A percentile compares a stretch with the other conserved stretches of the same genome.
Conservation (phyloP, 306 rosid genomes). For the Canavalia gladiata region DNA sequence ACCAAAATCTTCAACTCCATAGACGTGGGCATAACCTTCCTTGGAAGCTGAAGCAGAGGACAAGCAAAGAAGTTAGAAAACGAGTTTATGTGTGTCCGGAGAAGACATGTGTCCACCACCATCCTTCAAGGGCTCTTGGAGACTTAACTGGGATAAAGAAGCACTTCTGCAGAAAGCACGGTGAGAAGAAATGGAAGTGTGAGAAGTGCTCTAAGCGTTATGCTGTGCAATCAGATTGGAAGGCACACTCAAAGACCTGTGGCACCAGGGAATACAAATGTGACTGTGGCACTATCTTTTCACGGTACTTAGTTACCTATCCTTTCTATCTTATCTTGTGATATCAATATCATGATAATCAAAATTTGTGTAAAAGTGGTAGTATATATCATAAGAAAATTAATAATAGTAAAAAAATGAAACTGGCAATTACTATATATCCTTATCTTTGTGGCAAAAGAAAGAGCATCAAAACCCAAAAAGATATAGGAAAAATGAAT, state of each 20-base stretch:
- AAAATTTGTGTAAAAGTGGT: constrained; percentile 29
- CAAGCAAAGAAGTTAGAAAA: constrained; percentile 72
- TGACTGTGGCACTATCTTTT: constrained; percentile 91
- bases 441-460: constrained; percentile 25
- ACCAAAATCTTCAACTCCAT: constrained; percentile 90
- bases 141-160: constrained; percentile 91
- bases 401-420: neutral
- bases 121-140: constrained; percentile 86
- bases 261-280: constrained; percentile 94
- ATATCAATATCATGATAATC: neutral
- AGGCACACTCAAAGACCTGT: constrained; percentile 90
- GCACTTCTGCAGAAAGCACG: constrained; percentile 92
- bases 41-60: constrained; percentile 90
- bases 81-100: constrained; percentile 92
- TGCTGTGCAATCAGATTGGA: constrained; percentile 96
- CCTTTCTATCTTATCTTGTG: neutral
- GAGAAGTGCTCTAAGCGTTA: constrained; percentile 91
- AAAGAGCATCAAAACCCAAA: constrained; percentile 33
- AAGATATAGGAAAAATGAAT: constrained; percentile 28
- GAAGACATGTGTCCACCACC: constrained; percentile 78
- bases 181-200: constrained; percentile 97
- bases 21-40: constrained; percentile 91
- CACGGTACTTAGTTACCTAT: constrained; percentile 57
- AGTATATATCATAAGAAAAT: neutral
- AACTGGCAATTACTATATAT: constrained; percentile 16